phyloP scores from a whole-genome alignment of 371 early-diverging fungal species.

The Zychaea mexicana region DNA sequence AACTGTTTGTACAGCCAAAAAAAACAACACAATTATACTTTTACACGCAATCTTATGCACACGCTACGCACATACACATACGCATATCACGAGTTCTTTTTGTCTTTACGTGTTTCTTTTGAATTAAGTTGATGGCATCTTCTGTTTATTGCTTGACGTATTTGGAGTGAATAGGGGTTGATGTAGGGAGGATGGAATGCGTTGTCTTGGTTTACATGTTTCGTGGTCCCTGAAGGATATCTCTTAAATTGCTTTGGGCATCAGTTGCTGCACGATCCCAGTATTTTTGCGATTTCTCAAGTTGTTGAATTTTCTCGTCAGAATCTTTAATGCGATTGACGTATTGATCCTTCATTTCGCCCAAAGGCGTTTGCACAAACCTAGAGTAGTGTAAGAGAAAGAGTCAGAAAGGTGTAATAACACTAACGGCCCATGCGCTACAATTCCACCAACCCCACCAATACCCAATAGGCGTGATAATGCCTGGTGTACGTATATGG shows the following conservation, averaged over 20 bases:
- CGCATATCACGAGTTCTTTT: not conserved
- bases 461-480: too few relatives aligned
- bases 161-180: too few relatives aligned
- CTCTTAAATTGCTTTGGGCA: conserved; percentile 69
- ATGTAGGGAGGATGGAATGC: too few relatives aligned
- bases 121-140: not conserved
- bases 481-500: too few relatives aligned
- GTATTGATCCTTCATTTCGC: conserved; percentile 57
- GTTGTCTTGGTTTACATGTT: conserved; percentile 35
- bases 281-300: conserved; percentile 78
- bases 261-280: conserved; percentile 70
- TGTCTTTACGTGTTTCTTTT: not conserved
- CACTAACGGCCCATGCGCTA: too few relatives aligned
- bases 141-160: not conserved
- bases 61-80: not conserved
- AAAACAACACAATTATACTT: too few relatives aligned
- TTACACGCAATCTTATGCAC: too few relatives aligned
- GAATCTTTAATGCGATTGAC: conserved; percentile 45
- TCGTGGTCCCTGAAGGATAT: conserved; percentile 61
- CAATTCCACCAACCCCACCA: too few relatives aligned
- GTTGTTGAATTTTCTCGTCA: conserved; percentile 57
- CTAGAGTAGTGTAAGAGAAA: conserved; percentile 23
- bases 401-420: not conserved
- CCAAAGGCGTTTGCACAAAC: conserved; percentile 68
- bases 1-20: conserved; percentile 9